Evolutionary conservation across 345 rosid genomes (phyloP).

Genomic region (Bruguiera parviflora): DNA sequence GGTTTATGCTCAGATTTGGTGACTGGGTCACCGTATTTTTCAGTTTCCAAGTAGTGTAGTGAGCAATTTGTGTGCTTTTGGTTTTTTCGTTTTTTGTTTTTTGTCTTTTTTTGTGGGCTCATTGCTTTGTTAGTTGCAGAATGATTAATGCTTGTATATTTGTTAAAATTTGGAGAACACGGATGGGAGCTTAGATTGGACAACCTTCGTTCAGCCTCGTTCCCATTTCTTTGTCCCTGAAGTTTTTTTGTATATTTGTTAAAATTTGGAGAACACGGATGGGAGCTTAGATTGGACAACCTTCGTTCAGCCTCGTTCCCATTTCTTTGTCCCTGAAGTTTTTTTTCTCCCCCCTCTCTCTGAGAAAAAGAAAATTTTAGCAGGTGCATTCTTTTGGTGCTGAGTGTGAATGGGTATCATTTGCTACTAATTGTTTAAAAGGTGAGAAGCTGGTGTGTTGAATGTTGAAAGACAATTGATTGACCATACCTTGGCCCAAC

Average conservation of each 20-base stretch:
- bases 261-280: constrained; percentile 11
- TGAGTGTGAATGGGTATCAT: background rate
- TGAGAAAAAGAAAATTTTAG: background rate
- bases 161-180: background rate
- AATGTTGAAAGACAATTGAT: background rate
- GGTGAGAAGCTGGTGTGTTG: background rate
- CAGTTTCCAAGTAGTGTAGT: background rate
- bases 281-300: constrained; percentile 12
- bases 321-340: background rate
- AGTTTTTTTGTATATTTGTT: background rate
- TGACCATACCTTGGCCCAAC: background rate
- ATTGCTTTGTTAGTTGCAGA: background rate
- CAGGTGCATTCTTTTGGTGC: background rate
- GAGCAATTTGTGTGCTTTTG: too few species aligned
- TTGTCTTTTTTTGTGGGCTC: background rate
- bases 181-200: constrained; percentile 23
- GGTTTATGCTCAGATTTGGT: constrained; percentile 12
- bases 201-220: background rate
- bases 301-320: background rate
- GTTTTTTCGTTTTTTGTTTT: too few species aligned
- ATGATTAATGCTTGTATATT: background rate
- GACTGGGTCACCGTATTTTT: background rate
- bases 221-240: too few species aligned
- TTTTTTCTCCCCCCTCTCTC: background rate
- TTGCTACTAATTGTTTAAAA: background rate